phyloP scores from a whole-genome alignment of 1,284 basidiomycete species.

The Exobasidium cylindrosporum region DNA sequence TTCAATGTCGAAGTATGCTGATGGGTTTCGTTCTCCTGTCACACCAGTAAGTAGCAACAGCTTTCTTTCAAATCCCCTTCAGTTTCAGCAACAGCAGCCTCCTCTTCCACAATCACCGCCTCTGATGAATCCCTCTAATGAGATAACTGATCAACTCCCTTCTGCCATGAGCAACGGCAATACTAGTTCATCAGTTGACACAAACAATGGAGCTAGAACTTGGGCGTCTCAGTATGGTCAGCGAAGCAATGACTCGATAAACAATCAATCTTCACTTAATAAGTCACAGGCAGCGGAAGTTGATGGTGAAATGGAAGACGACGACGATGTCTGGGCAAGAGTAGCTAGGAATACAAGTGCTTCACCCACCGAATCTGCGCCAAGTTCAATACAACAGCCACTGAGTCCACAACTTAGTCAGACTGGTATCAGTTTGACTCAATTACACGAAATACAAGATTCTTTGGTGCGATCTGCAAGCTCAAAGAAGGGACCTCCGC shows the following conservation, averaged over 20 bases:
- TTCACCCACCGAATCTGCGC: not conserved
- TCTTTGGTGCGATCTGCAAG: conserved; percentile 33
- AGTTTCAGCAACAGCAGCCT: not conserved
- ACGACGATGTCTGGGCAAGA: conserved; percentile 41
- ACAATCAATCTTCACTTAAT: not conserved
- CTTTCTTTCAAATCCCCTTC: not conserved
- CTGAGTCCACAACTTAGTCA: conserved; percentile 2
- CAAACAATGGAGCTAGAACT: not conserved
- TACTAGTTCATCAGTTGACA: not conserved
- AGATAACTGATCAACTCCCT: no score
- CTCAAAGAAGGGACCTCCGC: conserved; percentile 8
- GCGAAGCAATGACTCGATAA: conserved; percentile 17
- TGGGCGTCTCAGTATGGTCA: conserved; percentile 32
- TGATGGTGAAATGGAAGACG: conserved; percentile 15
- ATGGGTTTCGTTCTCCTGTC: conserved; percentile 14
- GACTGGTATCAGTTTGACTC: conserved; percentile 33
- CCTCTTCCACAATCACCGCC: not conserved
- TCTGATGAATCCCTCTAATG: no score
- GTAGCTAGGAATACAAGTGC: conserved; percentile 24
- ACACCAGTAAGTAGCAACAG: not conserved
- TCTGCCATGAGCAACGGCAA: not conserved
- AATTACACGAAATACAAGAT: conserved; percentile 37
- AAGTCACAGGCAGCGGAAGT: not conserved
- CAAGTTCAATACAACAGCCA: conserved; percentile 25
- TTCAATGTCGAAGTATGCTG: conserved; percentile 28